Base-by-base conservation (phyloP, 768 basidiomycete genomes). In the Tylopilus sp. region DNA sequence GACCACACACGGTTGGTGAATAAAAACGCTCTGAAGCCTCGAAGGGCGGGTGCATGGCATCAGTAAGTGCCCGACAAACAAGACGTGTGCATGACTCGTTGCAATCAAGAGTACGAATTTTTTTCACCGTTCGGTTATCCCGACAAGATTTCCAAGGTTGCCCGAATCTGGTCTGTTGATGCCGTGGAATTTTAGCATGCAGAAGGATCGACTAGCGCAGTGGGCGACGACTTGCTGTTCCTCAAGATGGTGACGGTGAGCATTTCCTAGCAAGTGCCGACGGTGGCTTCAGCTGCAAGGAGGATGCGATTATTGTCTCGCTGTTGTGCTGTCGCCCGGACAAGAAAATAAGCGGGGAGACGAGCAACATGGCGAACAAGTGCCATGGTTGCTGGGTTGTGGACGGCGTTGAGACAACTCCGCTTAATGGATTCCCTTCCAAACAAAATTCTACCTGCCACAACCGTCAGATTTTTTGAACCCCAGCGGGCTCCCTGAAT, bases 71-170 rank as follows among this genome's bases (percentile, higher is more conserved):
- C 55, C 57, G 51, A 57, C 45, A 44, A 55, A 61, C 52, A 52
- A 58, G 56, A 51, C 21, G 53, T 50, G 56, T 52, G 55, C 17
- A 68, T 46, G 55, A 48, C 55, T 30, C 54, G 66, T 55, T 57
- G 60, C 43, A 52, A 57, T 28, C 62, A 57, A 66, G 59, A 50
- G 48, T 36, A 17, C 45, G 47, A 52, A 53, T 55, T 67, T 65
- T n/a, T 67, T 67, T 57, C 60, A 63, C 68, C 68, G 66, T 53
- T n/a, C 45, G 51, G 48, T 36, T 45, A 29, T 46, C 26, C 31
- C 45, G 62, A 34, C 58, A 51, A 61, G 53, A 11, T 45, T 28
- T 10, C 16, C 52, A 49, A 57, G 38, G 53, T n/a, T 49, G 29
- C 42, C 54, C 37, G 13, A 28, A 44, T 11, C 38, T 34, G 33